Conservation (phyloP, 2,329 filamentous ascomycete species). For the Exophiala alcalophila region DNA sequence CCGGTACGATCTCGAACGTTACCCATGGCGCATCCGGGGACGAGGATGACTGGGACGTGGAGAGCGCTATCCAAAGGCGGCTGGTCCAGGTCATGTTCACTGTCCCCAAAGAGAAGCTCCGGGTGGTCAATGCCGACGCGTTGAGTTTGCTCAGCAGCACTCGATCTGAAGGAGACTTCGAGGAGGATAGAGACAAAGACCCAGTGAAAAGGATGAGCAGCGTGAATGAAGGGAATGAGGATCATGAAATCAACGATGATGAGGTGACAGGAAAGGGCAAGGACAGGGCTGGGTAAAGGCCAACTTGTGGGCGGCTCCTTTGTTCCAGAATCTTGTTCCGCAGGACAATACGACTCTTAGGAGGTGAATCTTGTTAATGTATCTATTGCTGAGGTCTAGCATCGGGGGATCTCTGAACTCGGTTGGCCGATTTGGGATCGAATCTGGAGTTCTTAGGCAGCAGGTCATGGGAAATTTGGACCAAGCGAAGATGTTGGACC, state of each 20-base stretch:
- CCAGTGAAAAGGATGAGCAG: constrained; percentile 29
- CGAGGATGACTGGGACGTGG: constrained; percentile 68
- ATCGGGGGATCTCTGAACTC: too few species aligned
- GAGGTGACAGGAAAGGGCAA: constrained; percentile 15
- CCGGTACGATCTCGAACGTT: constrained; percentile 14
- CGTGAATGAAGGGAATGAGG: constrained; percentile 28
- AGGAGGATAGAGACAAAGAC: constrained; percentile 25
- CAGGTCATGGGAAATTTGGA: too few species aligned
- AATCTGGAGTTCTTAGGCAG: constrained; percentile 1
- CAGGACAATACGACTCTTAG: too few species aligned
- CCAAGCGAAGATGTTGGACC: constrained; percentile 2
- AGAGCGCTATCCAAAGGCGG: constrained; percentile 66
- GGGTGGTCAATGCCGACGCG: constrained; percentile 81
- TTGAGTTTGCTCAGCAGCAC: constrained; percentile 31
- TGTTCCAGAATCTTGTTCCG: too few species aligned
- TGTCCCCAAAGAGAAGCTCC: constrained; percentile 77
- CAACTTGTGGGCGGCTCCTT: too few species aligned
- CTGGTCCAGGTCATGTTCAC: constrained; percentile 88
- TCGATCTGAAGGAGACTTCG: constrained; percentile 30
- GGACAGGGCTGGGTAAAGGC: constrained; percentile 7
- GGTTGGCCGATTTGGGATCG: background rate
- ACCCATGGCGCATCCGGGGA: constrained; percentile 30
- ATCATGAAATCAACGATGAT: constrained; percentile 18
- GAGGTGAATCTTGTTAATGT: too few species aligned
- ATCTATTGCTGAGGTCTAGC: too few species aligned